Base-by-base conservation (phyloP, 2,329 filamentous ascomycete species). In the Huntiella bhutanensis region DNA sequence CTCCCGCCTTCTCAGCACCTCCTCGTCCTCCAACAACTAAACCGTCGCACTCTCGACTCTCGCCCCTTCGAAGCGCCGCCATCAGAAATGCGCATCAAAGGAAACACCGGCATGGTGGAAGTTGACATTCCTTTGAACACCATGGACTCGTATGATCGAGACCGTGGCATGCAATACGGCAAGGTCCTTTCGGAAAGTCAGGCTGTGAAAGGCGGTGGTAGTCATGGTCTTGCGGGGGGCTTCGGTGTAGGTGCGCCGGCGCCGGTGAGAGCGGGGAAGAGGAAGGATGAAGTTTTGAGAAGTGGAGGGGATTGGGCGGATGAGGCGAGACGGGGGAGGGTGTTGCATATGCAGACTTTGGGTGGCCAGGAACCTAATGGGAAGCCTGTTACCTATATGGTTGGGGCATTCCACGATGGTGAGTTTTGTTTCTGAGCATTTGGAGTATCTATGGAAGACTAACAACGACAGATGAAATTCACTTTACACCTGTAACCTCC, bases 321-420 rank as follows among this genome's bases (percentile, higher is more conserved):
- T 53, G 79, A 81, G 4, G 69, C 80, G 44, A 68, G 75, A 46
- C 74, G 76, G 55, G 80, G 80, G 46, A 76, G 78, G 53, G 78
- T 92, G 3, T 64, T 95, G 57, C 70, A 76, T 43, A 81, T 76
- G 50, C 85, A 93, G 65, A 93, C 86, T 0, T 68, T 94, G 16
- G 87, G 86, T 40, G 91, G 91, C 0, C 79, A 88, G 59, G 78
- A 84, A 51, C 69, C 78, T 10, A 71, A 75, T 36, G 67, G 76
- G 2, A 75, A 78, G 52, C 73, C 80, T 52, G 80, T 80, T 16
- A 80, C 84, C 53, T 93, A 93, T 64, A 92, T 95, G 77, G 71
- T 95, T 43, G 91, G 85, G 22, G 80, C 86, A n/a, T 95, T 96
- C 59, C 75, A 80, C 58, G 80, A 80, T 44, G 75, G 84, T 88